Conservation (phyloP, 257 asterid species). For the Fraxinus excelsior region DNA sequence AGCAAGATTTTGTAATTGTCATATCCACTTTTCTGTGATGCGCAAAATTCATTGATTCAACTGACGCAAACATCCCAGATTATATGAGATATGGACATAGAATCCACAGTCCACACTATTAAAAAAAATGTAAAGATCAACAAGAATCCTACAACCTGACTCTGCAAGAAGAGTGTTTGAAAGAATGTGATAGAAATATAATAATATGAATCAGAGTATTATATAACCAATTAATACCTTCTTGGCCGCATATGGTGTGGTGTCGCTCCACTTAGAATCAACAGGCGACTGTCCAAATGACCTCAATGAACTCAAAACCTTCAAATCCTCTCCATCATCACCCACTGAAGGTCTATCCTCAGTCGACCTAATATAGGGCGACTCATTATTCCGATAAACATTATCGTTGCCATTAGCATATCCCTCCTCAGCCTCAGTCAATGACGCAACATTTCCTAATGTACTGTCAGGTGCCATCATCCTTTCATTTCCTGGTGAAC, state of each 20-base stretch:
- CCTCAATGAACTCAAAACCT: conserved; percentile 36
- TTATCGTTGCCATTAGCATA: conserved; percentile 37
- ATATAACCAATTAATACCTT: conserved; percentile 50
- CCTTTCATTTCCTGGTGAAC: conserved; percentile 42
- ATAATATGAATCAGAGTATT: background rate
- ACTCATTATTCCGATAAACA: conserved; percentile 56
- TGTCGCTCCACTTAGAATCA: conserved; percentile 81
- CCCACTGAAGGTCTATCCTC: conserved; percentile 48
- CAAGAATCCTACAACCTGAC: background rate
- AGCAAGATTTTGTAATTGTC: background rate
- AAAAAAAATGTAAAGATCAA: background rate
- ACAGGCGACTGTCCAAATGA: conserved; percentile 38
- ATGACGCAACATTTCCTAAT: conserved; percentile 42
- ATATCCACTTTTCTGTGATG: background rate
- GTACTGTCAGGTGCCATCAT: conserved; percentile 43
- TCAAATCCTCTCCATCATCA: conserved; percentile 56
- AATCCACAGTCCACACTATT: background rate
- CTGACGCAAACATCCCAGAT: background rate
- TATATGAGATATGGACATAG: background rate
- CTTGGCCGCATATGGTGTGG: conserved; percentile 66
- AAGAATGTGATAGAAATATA: conserved; percentile 6
- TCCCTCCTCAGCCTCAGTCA: conserved; percentile 29
- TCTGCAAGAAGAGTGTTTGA: background rate
- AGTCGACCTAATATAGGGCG: conserved; percentile 64
- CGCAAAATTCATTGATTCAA: background rate